phyloP scores from a whole-genome alignment of 2,329 filamentous ascomycete species.

The Dothiorella sarmentorum region DNA sequence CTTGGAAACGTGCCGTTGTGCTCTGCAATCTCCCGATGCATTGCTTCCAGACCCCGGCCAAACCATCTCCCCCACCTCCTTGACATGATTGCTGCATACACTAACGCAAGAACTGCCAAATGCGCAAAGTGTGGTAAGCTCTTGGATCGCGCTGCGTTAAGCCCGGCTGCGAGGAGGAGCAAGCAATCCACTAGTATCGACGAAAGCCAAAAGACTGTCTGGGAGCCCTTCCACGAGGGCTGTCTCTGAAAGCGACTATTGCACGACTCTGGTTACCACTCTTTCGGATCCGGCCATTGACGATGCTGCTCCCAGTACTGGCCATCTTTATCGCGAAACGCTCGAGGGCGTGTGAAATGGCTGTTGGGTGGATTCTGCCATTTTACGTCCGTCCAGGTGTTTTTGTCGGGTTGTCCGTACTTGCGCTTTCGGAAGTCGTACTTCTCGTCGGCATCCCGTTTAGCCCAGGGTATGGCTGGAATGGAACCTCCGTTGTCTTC shows the following conservation, averaged over 20 bases:
- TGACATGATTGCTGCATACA: conserved; percentile 41
- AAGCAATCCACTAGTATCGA: conserved; percentile 24
- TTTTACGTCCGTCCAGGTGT: conserved; percentile 32
- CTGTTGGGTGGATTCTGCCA: conserved; percentile 22
- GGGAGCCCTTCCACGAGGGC: conserved; percentile 37
- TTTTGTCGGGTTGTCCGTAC: conserved; percentile 27
- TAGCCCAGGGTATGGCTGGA: conserved; percentile 17
- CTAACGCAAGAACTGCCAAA: conserved; percentile 27
- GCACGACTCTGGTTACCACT: neutral
- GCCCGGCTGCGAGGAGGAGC: conserved; percentile 33
- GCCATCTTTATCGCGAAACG: conserved; percentile 27
- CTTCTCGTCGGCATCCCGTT: conserved; percentile 17
- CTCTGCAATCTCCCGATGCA: conserved; percentile 32
- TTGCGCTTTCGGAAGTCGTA: conserved; percentile 39
- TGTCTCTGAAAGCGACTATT: conserved; percentile 23
- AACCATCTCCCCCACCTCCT: conserved; percentile 33
- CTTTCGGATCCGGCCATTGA: conserved; percentile 1
- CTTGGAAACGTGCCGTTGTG: conserved; percentile 29
- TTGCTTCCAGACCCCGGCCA: conserved; percentile 31
- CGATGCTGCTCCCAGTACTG: conserved; percentile 25
- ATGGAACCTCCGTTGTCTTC: neutral
- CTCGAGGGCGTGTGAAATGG: conserved; percentile 15
- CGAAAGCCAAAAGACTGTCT: conserved; percentile 25
- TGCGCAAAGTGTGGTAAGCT: conserved; percentile 35
- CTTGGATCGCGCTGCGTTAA: conserved; percentile 27